Evolutionary conservation across 2,329 filamentous ascomycete species (phyloP).

Genomic region (Fusarium vanettenii): DNA sequence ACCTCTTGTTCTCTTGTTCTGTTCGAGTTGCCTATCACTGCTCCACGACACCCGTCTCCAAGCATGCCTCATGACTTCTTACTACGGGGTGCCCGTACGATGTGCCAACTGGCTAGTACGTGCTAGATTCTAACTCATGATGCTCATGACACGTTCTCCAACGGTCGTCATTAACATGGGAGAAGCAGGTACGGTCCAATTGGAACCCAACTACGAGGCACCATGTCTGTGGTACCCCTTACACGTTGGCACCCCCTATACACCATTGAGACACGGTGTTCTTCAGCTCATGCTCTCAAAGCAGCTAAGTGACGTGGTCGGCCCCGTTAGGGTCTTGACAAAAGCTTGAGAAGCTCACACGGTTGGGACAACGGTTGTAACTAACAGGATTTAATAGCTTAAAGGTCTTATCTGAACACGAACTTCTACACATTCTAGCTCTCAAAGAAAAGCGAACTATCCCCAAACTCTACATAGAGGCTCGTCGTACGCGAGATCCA

Average conservation of each 20-base stretch:
- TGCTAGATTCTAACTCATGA: background rate
- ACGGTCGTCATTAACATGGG: background rate
- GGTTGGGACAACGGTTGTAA: background rate
- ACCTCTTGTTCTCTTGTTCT: background rate
- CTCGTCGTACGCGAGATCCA: background rate
- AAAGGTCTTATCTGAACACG: conserved; percentile 2
- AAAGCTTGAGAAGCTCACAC: background rate
- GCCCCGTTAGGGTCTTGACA: background rate
- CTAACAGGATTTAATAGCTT: background rate
- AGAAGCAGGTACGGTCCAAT: background rate
- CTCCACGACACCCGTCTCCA: background rate
- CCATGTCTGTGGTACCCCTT: background rate
- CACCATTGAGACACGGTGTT: background rate
- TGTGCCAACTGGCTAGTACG: background rate
- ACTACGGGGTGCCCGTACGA: background rate
- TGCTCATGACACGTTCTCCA: background rate
- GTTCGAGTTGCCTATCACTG: background rate
- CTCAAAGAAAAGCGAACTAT: background rate
- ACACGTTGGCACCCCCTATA: background rate
- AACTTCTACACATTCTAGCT: background rate
- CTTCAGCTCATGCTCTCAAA: background rate
- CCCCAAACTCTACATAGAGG: background rate
- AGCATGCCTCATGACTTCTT: background rate
- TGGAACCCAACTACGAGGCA: background rate
- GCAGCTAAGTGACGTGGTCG: background rate